phyloP scores from a whole-genome alignment of 345 rosid species.

The Geranium brycei region DNA sequence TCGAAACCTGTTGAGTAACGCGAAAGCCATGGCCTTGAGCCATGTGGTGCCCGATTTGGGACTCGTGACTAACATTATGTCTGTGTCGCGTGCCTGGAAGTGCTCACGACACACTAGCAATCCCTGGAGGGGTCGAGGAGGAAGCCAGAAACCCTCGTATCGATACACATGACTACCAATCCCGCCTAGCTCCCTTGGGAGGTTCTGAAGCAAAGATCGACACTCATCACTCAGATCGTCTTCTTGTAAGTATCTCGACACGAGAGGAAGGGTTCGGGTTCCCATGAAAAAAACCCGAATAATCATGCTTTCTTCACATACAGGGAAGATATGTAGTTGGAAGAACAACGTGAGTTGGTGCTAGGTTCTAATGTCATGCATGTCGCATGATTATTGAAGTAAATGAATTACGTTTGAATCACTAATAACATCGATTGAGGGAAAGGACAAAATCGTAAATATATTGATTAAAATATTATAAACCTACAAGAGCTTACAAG shows the following conservation, averaged over 20 bases:
- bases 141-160: conserved; percentile 6
- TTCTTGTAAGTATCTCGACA: background rate
- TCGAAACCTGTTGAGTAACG: conserved; percentile 2
- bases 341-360: no score
- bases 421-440: no score
- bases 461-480: no score
- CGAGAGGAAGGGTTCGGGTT: no score
- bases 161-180: background rate
- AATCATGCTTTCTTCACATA: no score
- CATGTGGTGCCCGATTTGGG: conserved; percentile 5
- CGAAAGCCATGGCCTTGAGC: conserved; percentile 3
- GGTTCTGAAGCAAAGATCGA: background rate
- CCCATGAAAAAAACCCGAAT: no score
- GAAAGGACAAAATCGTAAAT: no score
- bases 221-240: background rate
- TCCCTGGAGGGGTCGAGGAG: background rate
- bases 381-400: no score
- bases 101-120: background rate
- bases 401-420: no score
- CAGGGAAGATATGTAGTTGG: no score
- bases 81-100: background rate
- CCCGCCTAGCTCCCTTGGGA: background rate
- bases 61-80: background rate
- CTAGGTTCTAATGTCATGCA: no score
- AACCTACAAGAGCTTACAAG: no score